Evolutionary conservation across 2,329 filamentous ascomycete genomes (phyloP).

Genomic region (Cercospora zeae-maydis): DNA sequence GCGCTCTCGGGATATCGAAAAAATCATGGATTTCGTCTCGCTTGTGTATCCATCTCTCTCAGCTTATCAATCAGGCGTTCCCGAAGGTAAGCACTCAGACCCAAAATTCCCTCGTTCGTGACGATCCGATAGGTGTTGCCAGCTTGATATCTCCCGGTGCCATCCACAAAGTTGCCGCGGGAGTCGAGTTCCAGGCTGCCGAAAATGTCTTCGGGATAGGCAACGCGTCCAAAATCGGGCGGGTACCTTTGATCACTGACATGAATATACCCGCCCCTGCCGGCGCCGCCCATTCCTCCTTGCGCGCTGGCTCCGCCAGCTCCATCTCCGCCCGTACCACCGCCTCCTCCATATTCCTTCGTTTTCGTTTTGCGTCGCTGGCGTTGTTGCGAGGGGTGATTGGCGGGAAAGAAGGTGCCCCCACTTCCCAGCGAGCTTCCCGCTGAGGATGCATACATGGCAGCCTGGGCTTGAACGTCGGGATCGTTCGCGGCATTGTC

Average conservation of each 20-base stretch:
- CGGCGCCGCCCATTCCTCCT: conserved; percentile 56
- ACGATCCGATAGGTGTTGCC: conserved; percentile 61
- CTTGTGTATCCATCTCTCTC: conserved; percentile 34
- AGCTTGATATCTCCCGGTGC: conserved; percentile 56
- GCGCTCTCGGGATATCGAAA: not conserved
- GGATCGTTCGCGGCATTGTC: conserved; percentile 55
- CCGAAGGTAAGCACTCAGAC: conserved; percentile 35
- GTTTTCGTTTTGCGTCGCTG: conserved; percentile 22
- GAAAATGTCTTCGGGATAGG: conserved; percentile 65
- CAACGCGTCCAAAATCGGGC: conserved; percentile 62
- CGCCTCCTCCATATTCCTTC: conserved; percentile 36
- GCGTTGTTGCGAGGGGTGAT: conserved; percentile 29
- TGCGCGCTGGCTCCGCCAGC: conserved; percentile 57
- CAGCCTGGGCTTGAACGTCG: conserved; percentile 55
- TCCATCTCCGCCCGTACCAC: conserved; percentile 46
- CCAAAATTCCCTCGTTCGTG: conserved; percentile 56
- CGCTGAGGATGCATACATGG: conserved; percentile 57
- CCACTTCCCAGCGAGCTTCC: conserved; percentile 54
- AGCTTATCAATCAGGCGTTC: conserved; percentile 36
- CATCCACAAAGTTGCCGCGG: conserved; percentile 54
- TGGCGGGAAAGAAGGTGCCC: conserved; percentile 45
- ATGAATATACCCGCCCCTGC: conserved; percentile 60
- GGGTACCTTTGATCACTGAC: conserved; percentile 59
- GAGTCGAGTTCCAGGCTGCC: conserved; percentile 61
- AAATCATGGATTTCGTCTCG: conserved; percentile 22